Conservation (phyloP, 2,329 filamentous ascomycete species). For the Trichoderma sp. region DNA sequence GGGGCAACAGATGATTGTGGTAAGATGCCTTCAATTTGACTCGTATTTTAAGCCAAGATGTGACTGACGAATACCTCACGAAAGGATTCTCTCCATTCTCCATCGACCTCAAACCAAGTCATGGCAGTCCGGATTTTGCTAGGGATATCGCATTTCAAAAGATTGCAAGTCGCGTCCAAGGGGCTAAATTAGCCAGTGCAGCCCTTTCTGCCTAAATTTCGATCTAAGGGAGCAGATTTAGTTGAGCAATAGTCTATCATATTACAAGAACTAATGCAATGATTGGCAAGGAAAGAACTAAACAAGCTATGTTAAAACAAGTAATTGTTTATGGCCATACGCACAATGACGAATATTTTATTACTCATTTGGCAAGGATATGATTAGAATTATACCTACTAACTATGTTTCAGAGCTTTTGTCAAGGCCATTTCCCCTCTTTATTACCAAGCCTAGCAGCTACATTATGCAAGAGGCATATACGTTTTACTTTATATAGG, state of each 20-base stretch:
- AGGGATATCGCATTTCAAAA: conserved; percentile 30
- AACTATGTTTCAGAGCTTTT: too few relatives aligned
- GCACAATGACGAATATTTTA: too few relatives aligned
- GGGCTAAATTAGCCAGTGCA: conserved; percentile 27
- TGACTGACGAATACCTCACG: background rate
- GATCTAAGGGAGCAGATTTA: background rate
- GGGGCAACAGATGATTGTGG: conserved; percentile 30
- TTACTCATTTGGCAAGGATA: background rate
- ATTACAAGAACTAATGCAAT: too few relatives aligned
- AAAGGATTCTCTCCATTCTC: conserved; percentile 30
- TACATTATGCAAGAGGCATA: background rate
- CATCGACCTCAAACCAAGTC: conserved; percentile 28
- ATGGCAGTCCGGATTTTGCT: conserved; percentile 29
- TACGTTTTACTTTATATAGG: background rate
- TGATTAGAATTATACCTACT: background rate
- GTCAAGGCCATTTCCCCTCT: background rate
- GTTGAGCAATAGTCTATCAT: background rate
- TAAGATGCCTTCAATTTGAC: background rate
- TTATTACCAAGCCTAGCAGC: background rate
- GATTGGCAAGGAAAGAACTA: background rate
- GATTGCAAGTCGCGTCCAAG: conserved; percentile 25
- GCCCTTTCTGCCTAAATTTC: background rate
- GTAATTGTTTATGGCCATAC: too few relatives aligned
- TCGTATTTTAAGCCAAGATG: background rate
- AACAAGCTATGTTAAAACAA: too few relatives aligned